Evolutionary conservation across 305 asterid species (phyloP).

Genomic region (Solanum hybrid): DNA sequence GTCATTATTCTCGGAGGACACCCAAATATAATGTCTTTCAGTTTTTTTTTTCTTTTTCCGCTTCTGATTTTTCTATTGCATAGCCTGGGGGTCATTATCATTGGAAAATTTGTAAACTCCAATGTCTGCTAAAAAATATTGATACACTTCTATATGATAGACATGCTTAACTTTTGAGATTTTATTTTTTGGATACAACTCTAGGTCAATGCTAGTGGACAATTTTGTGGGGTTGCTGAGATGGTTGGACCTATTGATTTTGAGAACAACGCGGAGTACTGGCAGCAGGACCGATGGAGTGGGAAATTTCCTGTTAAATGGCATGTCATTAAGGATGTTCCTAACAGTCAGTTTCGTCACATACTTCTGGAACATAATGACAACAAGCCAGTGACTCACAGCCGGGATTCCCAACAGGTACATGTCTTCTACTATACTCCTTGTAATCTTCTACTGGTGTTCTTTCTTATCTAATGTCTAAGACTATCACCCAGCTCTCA

Average conservation of each 20-base stretch:
- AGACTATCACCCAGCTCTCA: background rate
- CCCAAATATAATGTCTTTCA: background rate
- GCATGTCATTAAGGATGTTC: conserved; percentile 89
- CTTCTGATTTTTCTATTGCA: background rate
- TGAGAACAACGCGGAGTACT: conserved; percentile 87
- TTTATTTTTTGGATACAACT: background rate
- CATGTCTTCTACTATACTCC: background rate
- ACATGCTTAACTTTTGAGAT: background rate
- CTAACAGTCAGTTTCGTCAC: conserved; percentile 91
- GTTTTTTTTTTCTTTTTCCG: background rate
- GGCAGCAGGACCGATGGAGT: conserved; percentile 99
- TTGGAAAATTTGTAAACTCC: background rate
- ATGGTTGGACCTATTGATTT: conserved; percentile 93
- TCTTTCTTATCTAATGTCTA: background rate
- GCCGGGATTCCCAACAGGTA: conserved; percentile 99
- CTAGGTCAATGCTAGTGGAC: conserved; percentile 98
- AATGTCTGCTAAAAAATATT: background rate
- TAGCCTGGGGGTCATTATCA: background rate
- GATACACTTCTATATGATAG: background rate
- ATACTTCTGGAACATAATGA: conserved; percentile 90
- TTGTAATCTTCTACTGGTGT: background rate
- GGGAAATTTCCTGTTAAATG: conserved; percentile 98
- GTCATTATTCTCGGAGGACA: background rate
- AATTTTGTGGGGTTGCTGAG: conserved; percentile 98
- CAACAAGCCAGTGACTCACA: conserved; percentile 98